Evolutionary conservation across 2,329 filamentous ascomycete genomes (phyloP).

Genomic region (Stagonosporopsis chrysanthemi): DNA sequence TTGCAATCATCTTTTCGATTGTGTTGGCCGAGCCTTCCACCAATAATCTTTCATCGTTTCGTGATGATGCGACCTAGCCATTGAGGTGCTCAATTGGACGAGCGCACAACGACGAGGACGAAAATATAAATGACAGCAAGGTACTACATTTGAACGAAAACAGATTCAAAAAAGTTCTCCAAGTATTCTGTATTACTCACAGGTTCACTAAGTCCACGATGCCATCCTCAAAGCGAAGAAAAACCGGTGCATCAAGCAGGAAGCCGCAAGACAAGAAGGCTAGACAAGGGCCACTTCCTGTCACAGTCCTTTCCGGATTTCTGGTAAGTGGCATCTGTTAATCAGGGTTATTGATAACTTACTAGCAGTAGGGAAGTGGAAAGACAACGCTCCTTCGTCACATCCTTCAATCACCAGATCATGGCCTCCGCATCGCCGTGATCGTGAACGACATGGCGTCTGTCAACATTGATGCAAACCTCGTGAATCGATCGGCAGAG

Average conservation of each 20-base stretch:
- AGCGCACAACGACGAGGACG: constrained; percentile 25
- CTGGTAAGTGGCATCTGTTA: constrained; percentile 50
- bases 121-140: constrained; percentile 30
- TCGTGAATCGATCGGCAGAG: constrained; percentile 59
- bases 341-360: background rate
- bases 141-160: background rate
- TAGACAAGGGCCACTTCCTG: constrained; percentile 56
- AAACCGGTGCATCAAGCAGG: constrained; percentile 17
- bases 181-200: background rate
- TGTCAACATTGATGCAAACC: constrained; percentile 70
- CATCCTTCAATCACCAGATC: constrained; percentile 68
- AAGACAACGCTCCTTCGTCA: constrained; percentile 76
- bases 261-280: constrained; percentile 19
- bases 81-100: constrained; percentile 43
- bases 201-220: constrained; percentile 13
- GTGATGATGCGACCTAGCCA: constrained; percentile 41
- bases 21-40: background rate
- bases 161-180: background rate
- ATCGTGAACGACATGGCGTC: constrained; percentile 74
- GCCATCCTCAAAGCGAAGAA: constrained; percentile 32
- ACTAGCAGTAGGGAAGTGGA: constrained; percentile 64
- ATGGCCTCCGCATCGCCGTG: constrained; percentile 73
- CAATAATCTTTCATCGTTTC: constrained; percentile 18
- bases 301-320: constrained; percentile 68
- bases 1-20: background rate